Evolutionary conservation across 2,329 filamentous ascomycete species (phyloP).

Genomic region (Ophiosphaerella herpotricha): DNA sequence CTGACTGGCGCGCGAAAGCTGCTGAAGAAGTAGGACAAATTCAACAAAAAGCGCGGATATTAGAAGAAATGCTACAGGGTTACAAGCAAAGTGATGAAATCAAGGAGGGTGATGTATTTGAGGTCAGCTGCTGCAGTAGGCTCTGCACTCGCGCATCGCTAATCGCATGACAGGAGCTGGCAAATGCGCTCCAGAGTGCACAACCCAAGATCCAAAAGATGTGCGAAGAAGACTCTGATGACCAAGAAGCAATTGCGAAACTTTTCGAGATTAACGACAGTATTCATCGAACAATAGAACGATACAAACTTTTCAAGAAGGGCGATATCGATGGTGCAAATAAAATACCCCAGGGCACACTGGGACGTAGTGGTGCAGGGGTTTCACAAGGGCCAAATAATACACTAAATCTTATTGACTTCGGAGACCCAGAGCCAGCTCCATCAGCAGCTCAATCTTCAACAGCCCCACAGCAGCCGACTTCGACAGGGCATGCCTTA

Average conservation of each 20-base stretch:
- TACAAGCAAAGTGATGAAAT: conserved; percentile 83
- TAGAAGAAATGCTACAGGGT: conserved; percentile 90
- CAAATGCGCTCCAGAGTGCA: conserved; percentile 84
- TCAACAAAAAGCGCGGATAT: conserved; percentile 87
- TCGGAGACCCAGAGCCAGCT: conserved; percentile 68
- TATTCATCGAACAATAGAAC: conserved; percentile 93
- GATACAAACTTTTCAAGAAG: conserved; percentile 95
- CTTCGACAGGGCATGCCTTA: conserved; percentile 66
- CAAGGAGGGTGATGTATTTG: conserved; percentile 69
- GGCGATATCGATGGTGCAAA: conserved; percentile 84
- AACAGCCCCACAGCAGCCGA: conserved; percentile 49
- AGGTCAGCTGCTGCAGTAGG: conserved; percentile 51
- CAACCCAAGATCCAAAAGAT: conserved; percentile 99
- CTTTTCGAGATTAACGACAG: conserved; percentile 97
- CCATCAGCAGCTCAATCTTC: conserved; percentile 33
- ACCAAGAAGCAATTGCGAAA: conserved; percentile 93
- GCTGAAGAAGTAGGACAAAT: conserved; percentile 94
- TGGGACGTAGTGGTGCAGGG: conserved; percentile 67
- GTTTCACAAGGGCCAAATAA: conserved; percentile 70
- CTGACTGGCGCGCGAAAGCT: conserved; percentile 96
- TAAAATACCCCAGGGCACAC: conserved; percentile 80
- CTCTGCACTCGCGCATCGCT: conserved; percentile 21
- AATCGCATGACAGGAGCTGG: conserved; percentile 69
- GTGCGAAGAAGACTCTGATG: conserved; percentile 98
- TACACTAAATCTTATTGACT: conserved; percentile 92